Evolutionary conservation across 2,329 filamentous ascomycete species (phyloP).

Genomic region (Aspergillus luchuensis): DNA sequence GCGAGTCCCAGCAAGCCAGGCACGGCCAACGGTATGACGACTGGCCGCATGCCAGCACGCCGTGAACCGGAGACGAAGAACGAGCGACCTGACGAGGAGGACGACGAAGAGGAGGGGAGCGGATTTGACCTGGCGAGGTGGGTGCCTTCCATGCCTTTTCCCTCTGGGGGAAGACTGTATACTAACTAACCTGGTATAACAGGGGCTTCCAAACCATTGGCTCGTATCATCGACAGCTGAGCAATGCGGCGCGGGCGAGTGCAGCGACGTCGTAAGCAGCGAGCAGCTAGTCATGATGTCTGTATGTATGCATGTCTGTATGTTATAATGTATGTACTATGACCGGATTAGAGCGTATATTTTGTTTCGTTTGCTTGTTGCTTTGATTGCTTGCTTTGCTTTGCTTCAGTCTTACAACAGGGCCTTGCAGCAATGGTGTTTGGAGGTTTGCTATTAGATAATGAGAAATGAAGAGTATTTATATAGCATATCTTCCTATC

Average conservation of each 20-base stretch:
- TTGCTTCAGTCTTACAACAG: no score
- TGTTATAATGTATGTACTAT: slow-evolving; percentile 4
- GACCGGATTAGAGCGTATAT: not conserved
- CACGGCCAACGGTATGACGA: slow-evolving; percentile 33
- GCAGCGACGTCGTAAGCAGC: slow-evolving; percentile 28
- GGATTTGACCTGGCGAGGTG: slow-evolving; percentile 53
- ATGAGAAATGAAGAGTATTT: no score
- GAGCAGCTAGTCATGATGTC: not conserved
- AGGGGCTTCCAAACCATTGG: slow-evolving; percentile 54
- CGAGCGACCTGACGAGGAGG: slow-evolving; percentile 39
- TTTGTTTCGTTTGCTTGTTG: not conserved
- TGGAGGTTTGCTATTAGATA: no score
- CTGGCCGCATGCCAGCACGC: slow-evolving; percentile 36
- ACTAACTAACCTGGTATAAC: slow-evolving; percentile 6
- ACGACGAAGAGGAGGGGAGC: slow-evolving; percentile 37
- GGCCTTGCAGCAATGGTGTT: no score
- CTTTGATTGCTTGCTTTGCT: no score
- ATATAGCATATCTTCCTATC: no score
- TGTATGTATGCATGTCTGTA: slow-evolving; percentile 5
- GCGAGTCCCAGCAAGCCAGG: slow-evolving; percentile 49
- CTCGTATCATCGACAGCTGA: slow-evolving; percentile 48
- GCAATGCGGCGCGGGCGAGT: slow-evolving; percentile 40
- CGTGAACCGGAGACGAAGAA: slow-evolving; percentile 30
- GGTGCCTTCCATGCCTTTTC: slow-evolving; percentile 18
- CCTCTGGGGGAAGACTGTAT: not conserved